Percentiles rank a stretch among this genome's conserved stretches.
Evolutionary conservation across 2,329 filamentous ascomycete species (phyloP).

Genomic region (Diaporthe aspalathi): DNA sequence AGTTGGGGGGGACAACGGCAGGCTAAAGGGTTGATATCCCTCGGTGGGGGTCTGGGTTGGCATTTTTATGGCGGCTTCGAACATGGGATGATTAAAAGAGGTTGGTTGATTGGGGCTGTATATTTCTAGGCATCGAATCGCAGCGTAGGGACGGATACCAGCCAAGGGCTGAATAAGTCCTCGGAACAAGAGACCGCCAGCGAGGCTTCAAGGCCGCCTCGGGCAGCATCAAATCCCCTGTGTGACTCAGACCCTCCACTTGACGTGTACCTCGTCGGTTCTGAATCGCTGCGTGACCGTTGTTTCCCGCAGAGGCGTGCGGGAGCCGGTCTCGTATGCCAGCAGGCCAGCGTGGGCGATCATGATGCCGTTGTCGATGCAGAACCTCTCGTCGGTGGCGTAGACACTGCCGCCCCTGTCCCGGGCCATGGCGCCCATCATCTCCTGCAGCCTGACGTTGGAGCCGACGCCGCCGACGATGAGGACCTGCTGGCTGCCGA

Average conservation of each 20-base stretch:
- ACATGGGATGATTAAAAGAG: constrained; percentile 27
- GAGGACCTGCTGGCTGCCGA: constrained; percentile 88
- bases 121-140: constrained; percentile 1
- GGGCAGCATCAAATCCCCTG: too few relatives aligned
- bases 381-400: constrained; percentile 96
- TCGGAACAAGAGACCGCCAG: neutral
- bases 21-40: constrained; percentile 27
- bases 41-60: constrained; percentile 4
- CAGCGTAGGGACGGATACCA: neutral
- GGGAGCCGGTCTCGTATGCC: constrained; percentile 84
- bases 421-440: constrained; percentile 97
- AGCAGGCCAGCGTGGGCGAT: constrained; percentile 95
- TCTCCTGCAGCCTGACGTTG: constrained; percentile 93
- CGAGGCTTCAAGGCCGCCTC: neutral
- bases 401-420: constrained; percentile 91
- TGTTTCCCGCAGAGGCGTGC: constrained; percentile 81
- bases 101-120: neutral
- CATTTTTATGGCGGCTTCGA: constrained; percentile 27
- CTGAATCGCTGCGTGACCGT: constrained; percentile 87
- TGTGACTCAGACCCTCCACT: constrained; percentile 74
- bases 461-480: constrained; percentile 97
- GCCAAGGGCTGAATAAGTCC: neutral
- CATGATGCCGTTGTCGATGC: constrained; percentile 99
- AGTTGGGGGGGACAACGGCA: constrained; percentile 31
- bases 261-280: constrained; percentile 83